These are phyloP conservation scores for Phoenix roebelenii DNA, from an alignment of 176 grass and related monocot genomes.

Conservation along the genomic window DNA sequence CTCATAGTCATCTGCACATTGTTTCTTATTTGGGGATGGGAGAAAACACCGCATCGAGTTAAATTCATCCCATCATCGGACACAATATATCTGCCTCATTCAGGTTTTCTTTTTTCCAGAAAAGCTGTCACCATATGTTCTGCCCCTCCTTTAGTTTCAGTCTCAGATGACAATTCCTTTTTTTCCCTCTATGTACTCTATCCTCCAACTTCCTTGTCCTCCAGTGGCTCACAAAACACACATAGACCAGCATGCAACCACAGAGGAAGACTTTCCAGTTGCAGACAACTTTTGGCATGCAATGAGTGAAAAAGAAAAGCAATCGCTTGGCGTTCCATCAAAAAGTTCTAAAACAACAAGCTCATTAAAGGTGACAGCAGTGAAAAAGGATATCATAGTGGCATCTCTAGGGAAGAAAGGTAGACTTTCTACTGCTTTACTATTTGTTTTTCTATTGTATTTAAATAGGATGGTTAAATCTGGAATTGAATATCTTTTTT, in stretches of 20 bases:
- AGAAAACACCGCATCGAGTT: conserved; percentile 42
- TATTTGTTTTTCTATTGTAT: no score
- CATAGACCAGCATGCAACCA: conserved; percentile 49
- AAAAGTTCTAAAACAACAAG: conserved; percentile 11
- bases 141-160: conserved; percentile 2
- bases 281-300: conserved; percentile 25
- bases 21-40: conserved; percentile 92
- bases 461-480: no score
- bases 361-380: conserved; percentile 24
- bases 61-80: conserved; percentile 39
- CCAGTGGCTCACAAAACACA: conserved; percentile 28
- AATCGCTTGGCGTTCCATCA: conserved; percentile 20
- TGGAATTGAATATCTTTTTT: no score
- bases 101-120: conserved; percentile 33
- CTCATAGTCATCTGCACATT: conserved; percentile 50
- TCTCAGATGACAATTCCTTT: conserved; percentile 22
- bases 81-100: conserved; percentile 42
- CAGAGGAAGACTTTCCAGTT: conserved; percentile 69
- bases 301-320: conserved; percentile 33
- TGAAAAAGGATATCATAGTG: not conserved
- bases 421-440: conserved; percentile 5
- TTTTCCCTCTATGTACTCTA: not conserved
- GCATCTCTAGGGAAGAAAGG: conserved; percentile 28
- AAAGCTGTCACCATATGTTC: conserved; percentile 3
- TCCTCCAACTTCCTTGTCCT: not conserved